phyloP scores from a whole-genome alignment of 2,329 filamentous ascomycete species.

The Sarocladiaceae sp. region DNA sequence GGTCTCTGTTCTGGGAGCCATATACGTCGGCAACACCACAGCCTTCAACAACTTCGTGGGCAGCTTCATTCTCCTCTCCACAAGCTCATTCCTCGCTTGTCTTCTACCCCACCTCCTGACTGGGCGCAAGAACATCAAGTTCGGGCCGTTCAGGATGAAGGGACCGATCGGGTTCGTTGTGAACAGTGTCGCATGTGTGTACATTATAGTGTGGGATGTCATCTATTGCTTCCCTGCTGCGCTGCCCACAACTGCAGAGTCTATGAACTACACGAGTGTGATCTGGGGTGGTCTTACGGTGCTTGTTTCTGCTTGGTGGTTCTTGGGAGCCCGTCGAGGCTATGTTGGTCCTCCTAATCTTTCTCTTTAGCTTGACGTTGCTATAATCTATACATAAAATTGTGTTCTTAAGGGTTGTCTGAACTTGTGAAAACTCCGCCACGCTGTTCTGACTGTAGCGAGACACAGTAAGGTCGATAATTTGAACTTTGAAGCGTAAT shows the following conservation, averaged over 20 bases:
- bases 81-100: slow-evolving; percentile 50
- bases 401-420: too few species aligned
- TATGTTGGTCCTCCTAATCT: slow-evolving; percentile 13
- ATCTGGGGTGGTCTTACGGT: slow-evolving; percentile 39
- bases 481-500: too few species aligned
- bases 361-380: background rate
- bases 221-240: slow-evolving; percentile 58
- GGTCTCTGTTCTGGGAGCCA: slow-evolving; percentile 52
- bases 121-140: slow-evolving; percentile 29
- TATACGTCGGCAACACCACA: slow-evolving; percentile 62
- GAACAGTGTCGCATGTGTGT: slow-evolving; percentile 47
- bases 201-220: slow-evolving; percentile 57
- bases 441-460: too few species aligned
- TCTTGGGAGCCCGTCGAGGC: slow-evolving; percentile 21
- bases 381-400: too few species aligned
- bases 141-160: slow-evolving; percentile 56
- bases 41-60: slow-evolving; percentile 66
- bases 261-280: slow-evolving; percentile 50
- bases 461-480: too few species aligned
- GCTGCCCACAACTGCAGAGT: slow-evolving; percentile 37
- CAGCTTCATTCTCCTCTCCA: slow-evolving; percentile 33
- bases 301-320: slow-evolving; percentile 37
- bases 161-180: slow-evolving; percentile 43
- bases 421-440: too few species aligned
- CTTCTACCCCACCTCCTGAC: slow-evolving; percentile 55